phyloP scores from a whole-genome alignment of 768 basidiomycete species.

The Leccinum subtestaceum region DNA sequence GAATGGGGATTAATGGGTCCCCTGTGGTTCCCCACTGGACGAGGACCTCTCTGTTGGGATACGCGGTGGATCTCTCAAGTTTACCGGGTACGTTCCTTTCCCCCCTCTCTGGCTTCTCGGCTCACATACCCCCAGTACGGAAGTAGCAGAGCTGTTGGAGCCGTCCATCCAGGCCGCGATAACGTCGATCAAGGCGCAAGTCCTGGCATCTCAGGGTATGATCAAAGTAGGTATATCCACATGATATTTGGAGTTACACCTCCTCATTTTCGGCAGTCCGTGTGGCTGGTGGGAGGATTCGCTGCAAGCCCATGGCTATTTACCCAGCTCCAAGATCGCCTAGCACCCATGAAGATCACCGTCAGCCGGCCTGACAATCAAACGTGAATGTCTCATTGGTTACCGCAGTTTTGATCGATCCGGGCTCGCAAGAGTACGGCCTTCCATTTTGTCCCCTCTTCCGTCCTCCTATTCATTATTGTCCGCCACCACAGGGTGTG shows the following conservation, averaged over 20 bases:
- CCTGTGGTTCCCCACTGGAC: constrained; percentile 52
- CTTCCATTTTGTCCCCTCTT: constrained; percentile 2
- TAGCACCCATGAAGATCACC: constrained; percentile 51
- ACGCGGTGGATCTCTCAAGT: no score
- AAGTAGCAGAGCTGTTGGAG: constrained; percentile 73
- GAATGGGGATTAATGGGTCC: constrained; percentile 66
- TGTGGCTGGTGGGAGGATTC: constrained; percentile 82
- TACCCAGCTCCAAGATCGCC: constrained; percentile 66
- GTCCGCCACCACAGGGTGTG: constrained; percentile 43
- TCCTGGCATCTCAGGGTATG: constrained; percentile 62
- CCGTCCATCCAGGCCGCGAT: constrained; percentile 76
- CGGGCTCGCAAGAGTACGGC: constrained; percentile 55
- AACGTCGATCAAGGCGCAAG: constrained; percentile 65
- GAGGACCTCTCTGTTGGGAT: no score
- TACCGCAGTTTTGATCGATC: neutral
- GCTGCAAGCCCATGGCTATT: constrained; percentile 83
- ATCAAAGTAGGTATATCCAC: constrained; percentile 48
- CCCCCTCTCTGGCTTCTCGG: constrained; percentile 9
- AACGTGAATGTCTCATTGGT: constrained; percentile 47
- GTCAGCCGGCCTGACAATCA: constrained; percentile 79
- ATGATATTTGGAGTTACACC: neutral
- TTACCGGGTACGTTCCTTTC: constrained; percentile 47
- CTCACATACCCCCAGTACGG: constrained; percentile 25
- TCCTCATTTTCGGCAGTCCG: constrained; percentile 46
- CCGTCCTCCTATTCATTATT: constrained; percentile 7